Percentiles rank a stretch among this genome's conserved stretches.
Evolutionary conservation across 371 early-diverging fungal species (phyloP).

Genomic region (Saksenaea oblongispora): DNA sequence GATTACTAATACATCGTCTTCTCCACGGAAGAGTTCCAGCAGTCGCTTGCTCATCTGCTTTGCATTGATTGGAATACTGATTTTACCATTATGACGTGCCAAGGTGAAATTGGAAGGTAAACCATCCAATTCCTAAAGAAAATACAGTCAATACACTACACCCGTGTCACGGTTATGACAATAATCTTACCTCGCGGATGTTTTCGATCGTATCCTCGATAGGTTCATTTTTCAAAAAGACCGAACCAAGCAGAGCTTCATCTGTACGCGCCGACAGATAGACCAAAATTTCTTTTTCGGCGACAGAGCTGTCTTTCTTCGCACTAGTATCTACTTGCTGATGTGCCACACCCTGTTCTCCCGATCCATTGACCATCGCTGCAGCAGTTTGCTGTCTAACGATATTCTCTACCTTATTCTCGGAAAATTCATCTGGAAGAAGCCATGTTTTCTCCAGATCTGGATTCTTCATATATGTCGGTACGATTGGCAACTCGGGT

Average conservation of each 20-base stretch:
- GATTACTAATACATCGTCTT: conserved; percentile 56
- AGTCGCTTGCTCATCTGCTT: conserved; percentile 61
- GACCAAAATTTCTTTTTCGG: conserved; percentile 52
- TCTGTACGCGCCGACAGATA: conserved; percentile 43
- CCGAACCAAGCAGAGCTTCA: conserved; percentile 52
- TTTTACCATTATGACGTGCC: conserved; percentile 63
- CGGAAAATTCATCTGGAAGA: conserved; percentile 66
- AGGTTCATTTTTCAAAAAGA: conserved; percentile 53
- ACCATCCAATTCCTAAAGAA: conserved; percentile 58
- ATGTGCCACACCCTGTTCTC: background rate
- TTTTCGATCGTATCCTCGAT: conserved; percentile 44
- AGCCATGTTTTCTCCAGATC: conserved; percentile 76
- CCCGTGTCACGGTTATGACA: too few relatives aligned
- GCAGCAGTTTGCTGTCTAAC: conserved; percentile 27
- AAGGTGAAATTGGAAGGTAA: conserved; percentile 54
- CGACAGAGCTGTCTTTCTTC: background rate
- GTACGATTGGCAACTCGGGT: conserved; percentile 55
- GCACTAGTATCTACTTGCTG: background rate
- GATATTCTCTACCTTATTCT: conserved; percentile 41
- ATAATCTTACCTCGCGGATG: conserved; percentile 45
- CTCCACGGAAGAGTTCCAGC: conserved; percentile 53
- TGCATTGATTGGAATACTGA: conserved; percentile 60
- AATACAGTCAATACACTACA: background rate
- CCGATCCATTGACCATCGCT: conserved; percentile 8
- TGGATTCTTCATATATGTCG: conserved; percentile 70